Evolutionary conservation across 352 stramenopile species (phyloP).

Genomic region (Discostella stelligera): DNA sequence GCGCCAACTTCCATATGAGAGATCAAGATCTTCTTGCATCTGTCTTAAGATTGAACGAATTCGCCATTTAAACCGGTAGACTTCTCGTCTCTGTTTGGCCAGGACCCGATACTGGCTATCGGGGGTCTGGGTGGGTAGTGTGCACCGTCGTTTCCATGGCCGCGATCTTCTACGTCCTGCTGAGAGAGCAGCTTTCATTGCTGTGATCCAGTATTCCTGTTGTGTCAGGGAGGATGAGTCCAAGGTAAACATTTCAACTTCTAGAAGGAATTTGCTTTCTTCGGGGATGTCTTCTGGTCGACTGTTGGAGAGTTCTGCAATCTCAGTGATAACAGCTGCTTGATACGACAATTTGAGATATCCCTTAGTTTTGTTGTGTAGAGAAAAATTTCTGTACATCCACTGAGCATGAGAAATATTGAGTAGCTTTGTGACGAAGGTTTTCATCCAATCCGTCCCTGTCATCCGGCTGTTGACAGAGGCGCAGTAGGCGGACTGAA

Average conservation of each 20-base stretch:
- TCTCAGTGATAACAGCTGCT: not conserved
- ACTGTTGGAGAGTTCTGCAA: not conserved
- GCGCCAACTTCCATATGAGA: no score
- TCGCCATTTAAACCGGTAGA: not conserved
- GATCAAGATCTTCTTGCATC: not conserved
- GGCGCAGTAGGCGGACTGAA: slow-evolving; percentile 1
- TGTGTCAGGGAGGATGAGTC: slow-evolving; percentile 1
- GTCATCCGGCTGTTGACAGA: not conserved
- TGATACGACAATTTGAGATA: not conserved
- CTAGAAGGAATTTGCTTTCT: slow-evolving; percentile 20
- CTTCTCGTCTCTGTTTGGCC: not conserved
- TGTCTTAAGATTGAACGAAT: not conserved
- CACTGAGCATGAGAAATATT: slow-evolving; percentile 24
- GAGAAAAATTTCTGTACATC: slow-evolving; percentile 23
- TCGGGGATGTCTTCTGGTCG: not conserved
- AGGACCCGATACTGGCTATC: no score
- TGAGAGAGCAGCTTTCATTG: slow-evolving; percentile 5
- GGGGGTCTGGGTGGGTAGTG: no score
- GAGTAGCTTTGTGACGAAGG: slow-evolving; percentile 10
- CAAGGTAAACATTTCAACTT: slow-evolving; percentile 14
- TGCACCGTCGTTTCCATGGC: not conserved
- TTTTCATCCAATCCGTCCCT: slow-evolving; percentile 17
- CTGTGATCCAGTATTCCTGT: slow-evolving; percentile 20
- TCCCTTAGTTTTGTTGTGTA: slow-evolving; percentile 7
- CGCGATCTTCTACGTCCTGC: slow-evolving; percentile 3